Percentiles rank a stretch among this genome's conserved stretches.
These are phyloP conservation scores for Diutina sp. DNA, from an alignment of 1,139 yeast genomes.

Conservation along the genomic window DNA sequence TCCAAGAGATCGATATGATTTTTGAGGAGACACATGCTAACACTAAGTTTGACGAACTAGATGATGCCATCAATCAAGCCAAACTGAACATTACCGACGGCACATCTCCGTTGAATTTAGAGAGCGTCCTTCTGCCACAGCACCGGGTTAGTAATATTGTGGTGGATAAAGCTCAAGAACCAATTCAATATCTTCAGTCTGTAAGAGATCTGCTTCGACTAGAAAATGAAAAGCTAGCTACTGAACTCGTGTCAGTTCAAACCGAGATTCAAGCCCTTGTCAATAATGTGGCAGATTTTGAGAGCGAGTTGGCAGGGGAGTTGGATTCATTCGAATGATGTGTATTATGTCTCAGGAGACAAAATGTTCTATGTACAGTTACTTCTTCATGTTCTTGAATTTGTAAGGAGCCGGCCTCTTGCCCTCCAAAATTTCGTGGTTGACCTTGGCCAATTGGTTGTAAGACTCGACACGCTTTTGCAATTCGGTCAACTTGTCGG, in stretches of 20 bases:
- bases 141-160: neutral
- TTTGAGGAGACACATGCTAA: constrained; percentile 50
- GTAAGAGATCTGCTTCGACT: neutral
- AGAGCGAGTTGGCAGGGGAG: neutral
- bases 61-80: constrained; percentile 49
- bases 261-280: neutral
- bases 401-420: constrained; percentile 2
- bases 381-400: neutral
- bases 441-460: constrained; percentile 28
- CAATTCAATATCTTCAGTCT: neutral
- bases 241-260: neutral
- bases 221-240: neutral
- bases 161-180: neutral
- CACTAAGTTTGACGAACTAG: constrained; percentile 48
- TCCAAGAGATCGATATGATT: constrained; percentile 53
- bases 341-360: neutral
- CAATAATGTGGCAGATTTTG: neutral
- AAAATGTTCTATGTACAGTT: neutral
- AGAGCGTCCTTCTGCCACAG: neutral
- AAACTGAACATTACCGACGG: constrained; percentile 10
- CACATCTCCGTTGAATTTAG: neutral
- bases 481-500: constrained; percentile 13
- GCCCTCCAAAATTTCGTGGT: constrained; percentile 10
- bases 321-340: neutral
- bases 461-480: constrained; percentile 29